Percentiles rank a stretch among this genome's conserved stretches.
These are phyloP conservation scores for Wolfiporia cocos DNA, from an alignment of 1,284 basidiomycete species.

Conservation along the genomic window DNA sequence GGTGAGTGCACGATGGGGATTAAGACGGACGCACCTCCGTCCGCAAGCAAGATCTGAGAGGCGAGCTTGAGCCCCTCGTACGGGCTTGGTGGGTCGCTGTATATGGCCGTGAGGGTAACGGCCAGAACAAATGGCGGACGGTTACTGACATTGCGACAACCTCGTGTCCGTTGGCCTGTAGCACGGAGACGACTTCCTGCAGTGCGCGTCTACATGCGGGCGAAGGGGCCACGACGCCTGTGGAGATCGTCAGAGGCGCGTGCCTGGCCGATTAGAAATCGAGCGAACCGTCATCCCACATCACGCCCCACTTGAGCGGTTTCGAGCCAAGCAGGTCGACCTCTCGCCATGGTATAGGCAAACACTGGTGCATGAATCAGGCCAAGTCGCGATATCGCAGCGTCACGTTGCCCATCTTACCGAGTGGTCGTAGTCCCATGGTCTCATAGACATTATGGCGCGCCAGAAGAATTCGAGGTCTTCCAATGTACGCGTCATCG, in stretches of 20 bases:
- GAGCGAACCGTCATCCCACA: slow-evolving; percentile 43
- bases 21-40: slow-evolving; percentile 25
- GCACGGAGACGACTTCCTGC: slow-evolving; percentile 37
- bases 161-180: slow-evolving; percentile 44
- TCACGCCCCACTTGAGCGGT: slow-evolving; percentile 46
- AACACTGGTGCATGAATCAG: slow-evolving; percentile 13
- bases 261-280: not conserved
- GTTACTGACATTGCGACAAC: slow-evolving; percentile 37
- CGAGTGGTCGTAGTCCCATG: slow-evolving; percentile 56
- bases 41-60: slow-evolving; percentile 31
- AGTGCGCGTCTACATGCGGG: slow-evolving; percentile 60
- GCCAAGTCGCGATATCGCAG: slow-evolving; percentile 60
- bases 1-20: not conserved
- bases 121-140: not conserved
- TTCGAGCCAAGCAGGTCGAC: slow-evolving; percentile 33
- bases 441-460: slow-evolving; percentile 49
- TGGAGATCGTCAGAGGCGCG: not conserved
- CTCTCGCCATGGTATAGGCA: slow-evolving; percentile 50
- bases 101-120: not conserved
- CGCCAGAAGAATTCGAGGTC: slow-evolving; percentile 28
- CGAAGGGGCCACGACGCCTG: slow-evolving; percentile 42
- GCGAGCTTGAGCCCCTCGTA: slow-evolving; percentile 32
- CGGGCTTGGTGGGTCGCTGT: slow-evolving; percentile 31
- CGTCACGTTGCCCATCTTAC: slow-evolving; percentile 32
- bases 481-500: slow-evolving; percentile 27